phyloP scores from a whole-genome alignment of 176 grass and related monocot genomes.

The Triticum timopheevii region DNA sequence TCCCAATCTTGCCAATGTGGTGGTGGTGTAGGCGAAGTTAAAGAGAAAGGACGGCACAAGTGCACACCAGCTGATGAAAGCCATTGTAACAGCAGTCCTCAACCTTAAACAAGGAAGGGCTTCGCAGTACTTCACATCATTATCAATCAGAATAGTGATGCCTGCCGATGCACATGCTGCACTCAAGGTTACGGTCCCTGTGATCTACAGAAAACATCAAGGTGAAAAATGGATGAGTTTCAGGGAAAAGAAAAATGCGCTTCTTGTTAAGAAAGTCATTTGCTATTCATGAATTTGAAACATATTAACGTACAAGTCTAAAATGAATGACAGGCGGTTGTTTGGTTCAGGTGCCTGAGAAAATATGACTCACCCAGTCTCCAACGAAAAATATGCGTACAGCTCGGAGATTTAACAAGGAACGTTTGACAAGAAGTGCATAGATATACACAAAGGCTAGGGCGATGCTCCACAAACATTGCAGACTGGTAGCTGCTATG shows the following conservation, averaged over 20 bases:
- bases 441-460: constrained; percentile 76
- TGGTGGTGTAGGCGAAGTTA: constrained; percentile 72
- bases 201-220: constrained; percentile 57
- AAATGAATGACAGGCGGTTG: neutral
- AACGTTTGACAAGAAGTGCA: constrained; percentile 85
- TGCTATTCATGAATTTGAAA: neutral
- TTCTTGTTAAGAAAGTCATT: neutral
- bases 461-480: constrained; percentile 81
- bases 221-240: neutral
- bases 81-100: constrained; percentile 74
- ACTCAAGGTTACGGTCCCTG: constrained; percentile 70
- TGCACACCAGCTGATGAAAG: constrained; percentile 91
- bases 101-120: constrained; percentile 79
- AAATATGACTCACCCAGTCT: constrained; percentile 62
- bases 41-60: constrained; percentile 70
- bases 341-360: neutral
- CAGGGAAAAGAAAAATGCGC: neutral
- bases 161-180: constrained; percentile 88
- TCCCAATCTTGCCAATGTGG: constrained; percentile 49
- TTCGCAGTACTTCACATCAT: constrained; percentile 68
- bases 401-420: constrained; percentile 47
- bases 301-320: neutral
- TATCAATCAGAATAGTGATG: constrained; percentile 80
- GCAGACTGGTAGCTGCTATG: constrained; percentile 66
- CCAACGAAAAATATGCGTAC: constrained; percentile 76